A percentile compares a stretch with the other conserved stretches of the same genome.
phyloP scores from a whole-genome alignment of 257 asterid species.

The Nicotiana tabacum region DNA sequence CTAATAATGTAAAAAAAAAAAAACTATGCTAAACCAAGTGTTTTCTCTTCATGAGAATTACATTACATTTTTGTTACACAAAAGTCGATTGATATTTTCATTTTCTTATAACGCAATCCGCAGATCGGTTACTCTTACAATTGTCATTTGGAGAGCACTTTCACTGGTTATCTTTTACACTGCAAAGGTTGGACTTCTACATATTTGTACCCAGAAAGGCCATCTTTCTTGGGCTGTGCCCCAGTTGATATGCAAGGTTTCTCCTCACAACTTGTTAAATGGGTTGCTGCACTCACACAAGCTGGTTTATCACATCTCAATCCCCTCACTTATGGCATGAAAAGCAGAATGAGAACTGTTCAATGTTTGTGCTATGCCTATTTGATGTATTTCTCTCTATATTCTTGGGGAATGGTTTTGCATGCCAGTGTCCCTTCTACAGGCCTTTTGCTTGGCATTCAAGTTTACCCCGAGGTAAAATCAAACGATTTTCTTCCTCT shows the following conservation, averaged over 20 bases:
- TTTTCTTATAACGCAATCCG: background rate
- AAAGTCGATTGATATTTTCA: too few relatives aligned
- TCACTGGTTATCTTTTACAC: slow-evolving; percentile 9
- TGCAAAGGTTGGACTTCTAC: slow-evolving; percentile 15
- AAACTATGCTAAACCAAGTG: too few relatives aligned
- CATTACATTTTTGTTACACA: too few relatives aligned
- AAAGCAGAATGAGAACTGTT: background rate
- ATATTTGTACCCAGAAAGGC: slow-evolving; percentile 10
- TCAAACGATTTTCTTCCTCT: background rate
- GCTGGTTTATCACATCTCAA: slow-evolving; percentile 11
- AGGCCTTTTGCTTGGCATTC: background rate
- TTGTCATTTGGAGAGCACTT: slow-evolving; percentile 56
- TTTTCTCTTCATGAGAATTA: too few relatives aligned
- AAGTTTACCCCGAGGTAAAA: background rate
- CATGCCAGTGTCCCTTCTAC: slow-evolving; percentile 1
- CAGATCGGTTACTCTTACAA: slow-evolving; percentile 78
- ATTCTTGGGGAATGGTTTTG: slow-evolving; percentile 9
- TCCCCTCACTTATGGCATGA: slow-evolving; percentile 8
- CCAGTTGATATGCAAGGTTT: slow-evolving; percentile 9
- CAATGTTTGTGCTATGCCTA: slow-evolving; percentile 14
- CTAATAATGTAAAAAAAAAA: too few relatives aligned
- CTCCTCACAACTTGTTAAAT: slow-evolving; percentile 1
- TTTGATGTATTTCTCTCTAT: slow-evolving; percentile 3
- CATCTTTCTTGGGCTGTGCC: slow-evolving; percentile 15
- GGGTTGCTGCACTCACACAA: slow-evolving; percentile 13